These are phyloP conservation scores for Claviceps sp. DNA, from an alignment of 2,329 filamentous ascomycete genomes.

Conservation along the genomic window DNA sequence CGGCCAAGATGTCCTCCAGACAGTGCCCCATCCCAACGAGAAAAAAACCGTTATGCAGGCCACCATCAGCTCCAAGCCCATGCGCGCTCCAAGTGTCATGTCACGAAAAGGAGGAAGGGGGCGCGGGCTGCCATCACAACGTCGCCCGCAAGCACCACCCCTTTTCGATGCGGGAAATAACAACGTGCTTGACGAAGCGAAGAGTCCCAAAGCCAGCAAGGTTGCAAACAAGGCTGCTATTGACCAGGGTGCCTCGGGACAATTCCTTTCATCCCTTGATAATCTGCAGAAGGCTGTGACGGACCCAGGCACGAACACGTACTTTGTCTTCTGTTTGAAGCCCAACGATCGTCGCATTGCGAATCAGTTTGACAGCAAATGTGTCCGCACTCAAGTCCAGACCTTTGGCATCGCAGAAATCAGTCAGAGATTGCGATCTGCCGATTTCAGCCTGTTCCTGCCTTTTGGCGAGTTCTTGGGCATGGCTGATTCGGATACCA, in stretches of 20 bases:
- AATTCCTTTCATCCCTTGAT: conserved; percentile 80
- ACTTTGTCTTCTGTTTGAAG: conserved; percentile 95
- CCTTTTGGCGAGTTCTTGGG: conserved; percentile 94
- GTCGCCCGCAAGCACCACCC: conserved; percentile 26
- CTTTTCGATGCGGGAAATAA: conserved; percentile 16
- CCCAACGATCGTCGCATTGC: conserved; percentile 94
- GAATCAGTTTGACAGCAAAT: conserved; percentile 98
- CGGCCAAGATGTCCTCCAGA: conserved; percentile 89
- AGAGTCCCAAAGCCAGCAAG: conserved; percentile 22
- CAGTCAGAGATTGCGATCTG: conserved; percentile 79
- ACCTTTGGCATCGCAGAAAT: conserved; percentile 96
- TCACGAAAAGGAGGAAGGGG: conserved; percentile 51
- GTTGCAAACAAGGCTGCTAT: conserved; percentile 15
- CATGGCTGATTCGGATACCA: conserved; percentile 67
- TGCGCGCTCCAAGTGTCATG: conserved; percentile 86
- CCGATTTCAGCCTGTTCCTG: conserved; percentile 90
- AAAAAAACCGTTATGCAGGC: conserved; percentile 86
- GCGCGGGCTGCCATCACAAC: conserved; percentile 22
- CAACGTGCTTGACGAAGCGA: conserved; percentile 27
- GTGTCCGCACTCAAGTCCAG: conserved; percentile 85
- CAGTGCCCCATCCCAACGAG: conserved; percentile 85
- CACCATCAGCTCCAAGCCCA: conserved; percentile 88
- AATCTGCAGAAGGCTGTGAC: conserved; percentile 82
- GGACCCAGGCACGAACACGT: conserved; percentile 73
- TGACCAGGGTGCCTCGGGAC: conserved; percentile 79